Percentiles rank a stretch among this genome's conserved stretches.
These are phyloP conservation scores for Pichia cactophila DNA, from an alignment of 1,139 yeast species.

Conservation along the genomic window DNA sequence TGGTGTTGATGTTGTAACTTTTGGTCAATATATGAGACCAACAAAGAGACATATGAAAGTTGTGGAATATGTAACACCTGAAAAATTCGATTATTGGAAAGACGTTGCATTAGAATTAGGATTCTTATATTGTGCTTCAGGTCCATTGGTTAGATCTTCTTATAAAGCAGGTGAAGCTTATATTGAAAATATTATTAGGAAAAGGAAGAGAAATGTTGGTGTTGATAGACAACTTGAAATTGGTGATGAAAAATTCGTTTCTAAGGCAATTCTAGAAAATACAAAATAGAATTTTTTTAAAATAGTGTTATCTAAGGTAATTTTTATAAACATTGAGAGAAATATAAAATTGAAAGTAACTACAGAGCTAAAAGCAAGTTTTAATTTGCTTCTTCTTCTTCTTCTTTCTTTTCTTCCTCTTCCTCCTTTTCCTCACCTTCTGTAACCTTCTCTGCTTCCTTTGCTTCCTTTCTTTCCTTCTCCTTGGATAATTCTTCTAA, in stretches of 20 bases:
- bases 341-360: too few relatives aligned
- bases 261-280: conserved; percentile 16
- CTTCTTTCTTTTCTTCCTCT: conserved; percentile 7
- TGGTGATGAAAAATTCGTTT: conserved; percentile 24
- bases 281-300: neutral
- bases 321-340: neutral
- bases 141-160: conserved; percentile 92
- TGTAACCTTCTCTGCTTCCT: conserved; percentile 1
- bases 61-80: conserved; percentile 92
- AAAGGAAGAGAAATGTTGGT: conserved; percentile 43
- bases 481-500: conserved; percentile 25
- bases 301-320: neutral
- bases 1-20: conserved; percentile 89
- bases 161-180: conserved; percentile 98
- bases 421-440: conserved; percentile 14
- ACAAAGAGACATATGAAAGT: conserved; percentile 98
- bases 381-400: conserved; percentile 1
- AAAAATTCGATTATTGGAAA: conserved; percentile 90
- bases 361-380: too few relatives aligned
- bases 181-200: conserved; percentile 85
- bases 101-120: conserved; percentile 84
- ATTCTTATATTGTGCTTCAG: conserved; percentile 92
- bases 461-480: conserved; percentile 18
- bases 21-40: conserved; percentile 99
- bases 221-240: conserved; percentile 26